Percentiles rank a stretch among this genome's conserved stretches.
Evolutionary conservation across 139 green algal species (phyloP).

Genomic region (Ulvella scutata): DNA sequence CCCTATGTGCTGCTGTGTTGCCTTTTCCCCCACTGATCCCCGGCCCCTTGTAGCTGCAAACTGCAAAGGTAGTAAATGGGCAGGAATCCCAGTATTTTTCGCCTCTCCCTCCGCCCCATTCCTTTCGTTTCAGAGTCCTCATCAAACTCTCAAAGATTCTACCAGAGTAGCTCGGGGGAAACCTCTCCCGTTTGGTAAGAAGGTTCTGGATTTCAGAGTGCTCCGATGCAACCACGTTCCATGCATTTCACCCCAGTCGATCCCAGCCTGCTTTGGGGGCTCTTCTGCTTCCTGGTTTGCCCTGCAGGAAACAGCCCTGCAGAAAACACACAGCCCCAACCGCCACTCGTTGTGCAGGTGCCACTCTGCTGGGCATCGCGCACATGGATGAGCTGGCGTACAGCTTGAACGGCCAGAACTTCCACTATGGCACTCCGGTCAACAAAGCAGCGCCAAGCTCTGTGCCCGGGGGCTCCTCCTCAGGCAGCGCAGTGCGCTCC

Average conservation of each 20-base stretch:
- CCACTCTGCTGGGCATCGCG: slow-evolving; percentile 49
- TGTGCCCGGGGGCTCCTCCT: slow-evolving; percentile 80
- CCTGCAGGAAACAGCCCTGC: no score
- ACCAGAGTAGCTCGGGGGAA: no score
- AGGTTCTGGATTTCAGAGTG: no score
- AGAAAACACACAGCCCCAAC: no score
- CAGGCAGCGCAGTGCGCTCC: slow-evolving; percentile 62
- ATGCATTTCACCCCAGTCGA: no score
- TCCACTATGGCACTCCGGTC: slow-evolving; percentile 72
- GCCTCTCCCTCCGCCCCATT: background rate
- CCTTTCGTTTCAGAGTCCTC: no score
- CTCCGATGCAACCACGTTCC: no score
- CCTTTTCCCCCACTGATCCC: background rate
- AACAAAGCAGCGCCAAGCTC: slow-evolving; percentile 67
- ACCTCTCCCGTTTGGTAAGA: no score
- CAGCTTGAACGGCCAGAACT: slow-evolving; percentile 56
- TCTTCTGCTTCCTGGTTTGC: no score
- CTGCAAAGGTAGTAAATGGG: background rate
- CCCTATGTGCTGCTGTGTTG: background rate
- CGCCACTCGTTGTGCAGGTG: no score
- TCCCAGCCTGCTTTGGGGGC: no score
- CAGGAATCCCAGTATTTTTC: background rate
- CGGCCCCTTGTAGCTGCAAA: background rate
- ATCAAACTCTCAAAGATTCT: no score
- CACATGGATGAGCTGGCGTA: slow-evolving; percentile 91